phyloP scores from a whole-genome alignment of 495 filamentous ascomycete genomes.

The Sphaerosporella brunnea region DNA sequence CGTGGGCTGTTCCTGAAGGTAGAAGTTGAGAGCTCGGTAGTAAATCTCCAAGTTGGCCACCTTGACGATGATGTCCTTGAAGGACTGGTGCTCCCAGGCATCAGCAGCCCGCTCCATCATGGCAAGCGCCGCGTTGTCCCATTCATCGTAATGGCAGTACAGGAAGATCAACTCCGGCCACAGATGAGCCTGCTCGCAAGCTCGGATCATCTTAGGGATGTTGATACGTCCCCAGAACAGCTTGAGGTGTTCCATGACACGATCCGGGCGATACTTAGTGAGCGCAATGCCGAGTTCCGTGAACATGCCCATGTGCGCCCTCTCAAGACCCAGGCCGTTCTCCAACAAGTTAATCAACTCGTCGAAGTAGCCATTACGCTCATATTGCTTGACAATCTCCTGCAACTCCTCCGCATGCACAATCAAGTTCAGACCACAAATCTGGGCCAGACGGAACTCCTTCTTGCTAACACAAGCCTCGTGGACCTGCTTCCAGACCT shows the following conservation, averaged over 20 bases:
- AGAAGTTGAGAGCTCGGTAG: conserved; percentile 95
- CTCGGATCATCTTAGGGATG: conserved; percentile 93
- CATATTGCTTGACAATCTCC: conserved; percentile 87
- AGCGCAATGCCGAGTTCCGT: conserved; percentile 88
- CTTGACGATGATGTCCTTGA: conserved; percentile 98
- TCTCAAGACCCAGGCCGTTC: conserved; percentile 86
- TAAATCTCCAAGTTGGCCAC: conserved; percentile 98
- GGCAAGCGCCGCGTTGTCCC: conserved; percentile 91
- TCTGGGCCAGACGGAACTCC: conserved; percentile 97
- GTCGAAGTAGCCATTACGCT: conserved; percentile 93
- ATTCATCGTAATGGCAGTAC: conserved; percentile 98
- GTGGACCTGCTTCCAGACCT: conserved; percentile 98
- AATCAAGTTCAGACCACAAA: conserved; percentile 96
- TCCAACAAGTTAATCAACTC: conserved; percentile 90
- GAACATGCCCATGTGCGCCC: conserved; percentile 90
- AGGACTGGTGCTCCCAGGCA: conserved; percentile 98
- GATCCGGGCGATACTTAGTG: conserved; percentile 90
- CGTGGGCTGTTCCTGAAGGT: conserved; percentile 88
- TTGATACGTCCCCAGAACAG: conserved; percentile 98
- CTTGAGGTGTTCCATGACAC: conserved; percentile 96
- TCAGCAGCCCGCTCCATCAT: conserved; percentile 99
- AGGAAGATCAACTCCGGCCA: conserved; percentile 98
- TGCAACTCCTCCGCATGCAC: conserved; percentile 94
- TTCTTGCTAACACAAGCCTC: conserved; percentile 94
- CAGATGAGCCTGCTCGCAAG: conserved; percentile 83